These are phyloP conservation scores for Mycosphaerella arachidis DNA, from an alignment of 2,329 filamentous ascomycete genomes.

Conservation along the genomic window DNA sequence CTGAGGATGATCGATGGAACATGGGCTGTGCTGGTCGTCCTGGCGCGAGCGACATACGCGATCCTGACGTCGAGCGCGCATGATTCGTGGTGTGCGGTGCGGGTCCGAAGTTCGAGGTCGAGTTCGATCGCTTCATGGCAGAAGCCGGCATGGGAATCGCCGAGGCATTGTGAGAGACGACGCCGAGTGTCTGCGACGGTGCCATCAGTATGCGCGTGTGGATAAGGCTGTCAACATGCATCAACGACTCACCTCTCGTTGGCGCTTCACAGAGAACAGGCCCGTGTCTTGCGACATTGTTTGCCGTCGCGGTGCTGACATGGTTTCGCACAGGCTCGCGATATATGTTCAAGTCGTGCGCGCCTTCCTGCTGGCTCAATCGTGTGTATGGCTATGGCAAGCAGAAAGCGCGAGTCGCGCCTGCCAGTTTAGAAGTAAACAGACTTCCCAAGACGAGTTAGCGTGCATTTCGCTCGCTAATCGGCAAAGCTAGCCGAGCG, in stretches of 20 bases:
- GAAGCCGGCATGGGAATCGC: slow-evolving; percentile 86
- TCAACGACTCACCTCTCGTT: slow-evolving; percentile 68
- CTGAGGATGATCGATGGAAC: slow-evolving; percentile 80
- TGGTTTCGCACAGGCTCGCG: neutral
- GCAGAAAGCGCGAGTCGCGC: neutral
- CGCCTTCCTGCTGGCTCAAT: neutral
- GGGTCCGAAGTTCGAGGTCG: slow-evolving; percentile 62
- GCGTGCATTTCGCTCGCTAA: neutral
- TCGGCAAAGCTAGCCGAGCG: neutral
- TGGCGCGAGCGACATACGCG: slow-evolving; percentile 79
- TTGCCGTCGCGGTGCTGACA: slow-evolving; percentile 4
- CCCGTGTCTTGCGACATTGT: slow-evolving; percentile 80
- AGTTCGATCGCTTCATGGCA: slow-evolving; percentile 88
- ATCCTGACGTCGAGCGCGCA: slow-evolving; percentile 75
- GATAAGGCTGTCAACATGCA: neutral
- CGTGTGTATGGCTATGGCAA: neutral
- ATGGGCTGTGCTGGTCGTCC: slow-evolving; percentile 78
- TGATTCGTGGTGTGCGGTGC: slow-evolving; percentile 65
- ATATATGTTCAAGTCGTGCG: neutral
- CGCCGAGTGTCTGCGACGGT: slow-evolving; percentile 68
- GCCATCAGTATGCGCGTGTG: slow-evolving; percentile 13
- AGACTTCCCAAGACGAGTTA: neutral
- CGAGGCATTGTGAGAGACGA: slow-evolving; percentile 70
- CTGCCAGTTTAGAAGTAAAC: neutral
- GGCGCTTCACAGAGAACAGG: slow-evolving; percentile 86